Evolutionary conservation across 2,329 filamentous ascomycete species (phyloP), one percentile per base, ranked within the genome.

Genomic region (Ophiobolus disseminans): DNA sequence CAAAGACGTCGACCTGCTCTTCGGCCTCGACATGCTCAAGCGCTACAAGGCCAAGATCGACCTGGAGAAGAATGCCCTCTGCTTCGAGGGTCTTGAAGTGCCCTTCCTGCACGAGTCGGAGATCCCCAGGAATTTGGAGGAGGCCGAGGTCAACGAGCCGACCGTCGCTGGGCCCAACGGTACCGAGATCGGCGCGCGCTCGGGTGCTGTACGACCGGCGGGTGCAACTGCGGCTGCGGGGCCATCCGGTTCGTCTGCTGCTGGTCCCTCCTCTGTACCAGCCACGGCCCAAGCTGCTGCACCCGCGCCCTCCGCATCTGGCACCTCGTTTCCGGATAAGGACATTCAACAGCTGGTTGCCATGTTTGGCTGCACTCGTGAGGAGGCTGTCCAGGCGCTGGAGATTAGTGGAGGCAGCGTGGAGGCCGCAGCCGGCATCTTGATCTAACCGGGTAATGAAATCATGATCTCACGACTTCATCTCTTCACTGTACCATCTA

Each of bases 11-110:
- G 94, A 97, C 70, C 80, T 99, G 14, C 82, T 99, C 2, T 84
- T 99, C 10, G 94, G 94, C 3, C 78, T 99, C 32, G 94, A 99
- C 73, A 99, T 99, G 90, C 81, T 99, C 53, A 97, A 96, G 77
- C 86, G 94, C 30, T 92, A 97, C 74, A 93, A 96, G 74, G 94
- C 93, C 26, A 89, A 83, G 62, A 93, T 99, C 65, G 94, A 99
- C 71, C 82, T 99, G 10, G 83, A 86, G 56, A 88, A 87, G 66
- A 91, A 94, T 65, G 89, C 87, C 55, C 83, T 99, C 14, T 83
- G 95, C 55, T 96, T 99, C 60, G 89, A 94, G 65, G 90, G 88
- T 46, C 86, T 91, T 58, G 89, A 94, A 60, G 89, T 99, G 5
- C 85, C 89, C 0, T 99, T 99, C 73, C 78, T 99, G 10, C 89